Evolutionary conservation across 1,284 basidiomycete genomes (phyloP), one percentile per base, ranked within the genome.

Genomic region (Rhodofomes roseus): DNA sequence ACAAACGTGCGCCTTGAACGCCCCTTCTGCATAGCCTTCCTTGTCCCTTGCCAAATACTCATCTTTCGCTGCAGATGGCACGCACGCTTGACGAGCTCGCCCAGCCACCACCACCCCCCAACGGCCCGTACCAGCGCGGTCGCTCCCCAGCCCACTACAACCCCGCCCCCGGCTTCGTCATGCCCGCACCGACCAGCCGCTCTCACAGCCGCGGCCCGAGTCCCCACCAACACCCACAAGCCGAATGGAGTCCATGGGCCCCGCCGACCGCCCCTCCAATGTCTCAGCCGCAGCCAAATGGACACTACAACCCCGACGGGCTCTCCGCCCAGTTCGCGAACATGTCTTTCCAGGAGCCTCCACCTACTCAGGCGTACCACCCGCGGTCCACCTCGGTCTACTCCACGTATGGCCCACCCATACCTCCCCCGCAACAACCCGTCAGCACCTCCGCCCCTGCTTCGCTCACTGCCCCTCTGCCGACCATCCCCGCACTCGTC

Each of bases 381-480:
- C 59, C 39, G 6, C 60, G 62, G 31, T 34, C 61, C 57, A 22
- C 58, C 23, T 18, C 61, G 31, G 27, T 59, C 58, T 52, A 50
- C 39, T 43, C 62, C 18, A 56, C 60, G 57, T 27, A 60, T 53
- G 56, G 54, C 53, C 62, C 62, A 9, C 64, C 60, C 11, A 54
- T 22, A 1, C 60, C 61, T 9, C 68, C 65, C 18, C 68, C 67
- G 3, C 64, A 61, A 12, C 61, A 64, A 4, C 62, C 60, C 1
- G 64, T 60, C 1, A 57, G 12, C 56, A 63, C 64, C 50, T 61
- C 55, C 48, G 71, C 65, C 1, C 68, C 76, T 1, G 81, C 84
- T 0, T 79, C 81, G 1, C 80, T 90, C 22, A 89, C 86, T 0
- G 84, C 84, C 0, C 81, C 87, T 1, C 76, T 91, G 1, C 88